These are phyloP conservation scores for Hortaea sp. DNA, from an alignment of 2,329 filamentous ascomycete species.

Conservation along the genomic window DNA sequence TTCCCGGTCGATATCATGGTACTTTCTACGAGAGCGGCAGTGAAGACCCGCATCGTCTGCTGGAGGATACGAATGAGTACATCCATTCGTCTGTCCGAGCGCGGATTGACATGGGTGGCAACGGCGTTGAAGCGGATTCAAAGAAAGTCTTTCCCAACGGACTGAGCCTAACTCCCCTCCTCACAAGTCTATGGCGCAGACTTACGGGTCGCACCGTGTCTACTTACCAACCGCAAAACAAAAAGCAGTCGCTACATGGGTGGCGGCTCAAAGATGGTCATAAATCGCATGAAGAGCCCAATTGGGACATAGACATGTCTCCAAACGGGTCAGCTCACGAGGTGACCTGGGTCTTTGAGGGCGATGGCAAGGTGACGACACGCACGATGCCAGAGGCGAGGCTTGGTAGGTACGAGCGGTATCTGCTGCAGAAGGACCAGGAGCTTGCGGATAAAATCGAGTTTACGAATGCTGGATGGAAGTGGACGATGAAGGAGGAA, in stretches of 20 bases:
- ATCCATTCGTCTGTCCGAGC: slow-evolving; percentile 27
- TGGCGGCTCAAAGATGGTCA: slow-evolving; percentile 25
- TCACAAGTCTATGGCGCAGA: slow-evolving; percentile 9
- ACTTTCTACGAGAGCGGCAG: slow-evolving; percentile 20
- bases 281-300: slow-evolving; percentile 10
- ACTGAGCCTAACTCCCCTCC: slow-evolving; percentile 11
- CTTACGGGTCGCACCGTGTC: slow-evolving; percentile 4
- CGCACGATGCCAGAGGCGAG: slow-evolving; percentile 16
- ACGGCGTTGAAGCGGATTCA: slow-evolving; percentile 19
- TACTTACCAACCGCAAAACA: slow-evolving; percentile 15
- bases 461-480: slow-evolving; percentile 9
- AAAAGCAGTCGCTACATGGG: slow-evolving; percentile 18
- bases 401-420: slow-evolving; percentile 10
- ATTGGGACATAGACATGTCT: slow-evolving; percentile 14
- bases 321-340: slow-evolving; percentile 9
- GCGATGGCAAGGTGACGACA: slow-evolving; percentile 4
- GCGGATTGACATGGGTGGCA: slow-evolving; percentile 24
- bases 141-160: slow-evolving; percentile 9
- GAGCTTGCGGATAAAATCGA: slow-evolving; percentile 6
- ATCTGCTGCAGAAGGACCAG: slow-evolving; percentile 8
- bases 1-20: slow-evolving; percentile 22
- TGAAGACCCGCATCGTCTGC: slow-evolving; percentile 9
- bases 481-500: slow-evolving; percentile 2
- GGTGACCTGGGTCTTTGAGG: slow-evolving; percentile 18
- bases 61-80: slow-evolving; percentile 24